Base-by-base conservation (phyloP, 129 eudicot genomes). In the Lonicera japonica region DNA sequence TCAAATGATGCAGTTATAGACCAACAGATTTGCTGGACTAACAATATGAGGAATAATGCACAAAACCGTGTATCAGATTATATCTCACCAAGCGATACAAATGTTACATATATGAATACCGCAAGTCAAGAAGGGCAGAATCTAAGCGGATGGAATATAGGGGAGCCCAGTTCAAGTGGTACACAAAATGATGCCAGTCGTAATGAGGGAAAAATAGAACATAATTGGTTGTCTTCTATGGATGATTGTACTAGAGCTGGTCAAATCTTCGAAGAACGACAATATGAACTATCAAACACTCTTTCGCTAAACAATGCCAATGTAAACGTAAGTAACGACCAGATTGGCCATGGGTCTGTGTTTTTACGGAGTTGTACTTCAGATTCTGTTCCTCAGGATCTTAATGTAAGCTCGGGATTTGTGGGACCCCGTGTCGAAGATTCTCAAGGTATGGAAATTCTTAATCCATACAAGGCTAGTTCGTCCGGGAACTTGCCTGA, bases 131-230 rank as follows among this genome's bases (percentile, higher is more conserved):
- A 71, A 54, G 78, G 64, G 52, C 84, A 56, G 56, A 80, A 54
- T 58, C 4, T 63, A 36, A 71, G 66, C 23, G 79, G 72, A 69
- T 85, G 95, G 88, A 78, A 36, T 65, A 56, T 82, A 61, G 91
- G 89, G 21, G 95, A 85, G 73, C 62, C 86, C 2, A 85, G 99
- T 75, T 87, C 98, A 17, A 64, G 71, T 66, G 29, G 69, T 10
- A 43, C 16, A 11, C 50, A 14, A 43, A 43, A 43, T 11, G 5
- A 43, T 1, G 13, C 8, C 13, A 2, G 3, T 43, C 50, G 8
- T 43, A 10, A 43, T 11, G 50, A 43, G 13, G 5, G 13, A 14
- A 43, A 43, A 43, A 43, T 14, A 2, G 50, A 43, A 43, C 50
- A 43, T 14, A 14, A 14, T 8, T 43, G 50, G 50, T 43, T 14